Conservation (phyloP, 768 basidiomycete species). For the Tylopilus subfusipes region DNA sequence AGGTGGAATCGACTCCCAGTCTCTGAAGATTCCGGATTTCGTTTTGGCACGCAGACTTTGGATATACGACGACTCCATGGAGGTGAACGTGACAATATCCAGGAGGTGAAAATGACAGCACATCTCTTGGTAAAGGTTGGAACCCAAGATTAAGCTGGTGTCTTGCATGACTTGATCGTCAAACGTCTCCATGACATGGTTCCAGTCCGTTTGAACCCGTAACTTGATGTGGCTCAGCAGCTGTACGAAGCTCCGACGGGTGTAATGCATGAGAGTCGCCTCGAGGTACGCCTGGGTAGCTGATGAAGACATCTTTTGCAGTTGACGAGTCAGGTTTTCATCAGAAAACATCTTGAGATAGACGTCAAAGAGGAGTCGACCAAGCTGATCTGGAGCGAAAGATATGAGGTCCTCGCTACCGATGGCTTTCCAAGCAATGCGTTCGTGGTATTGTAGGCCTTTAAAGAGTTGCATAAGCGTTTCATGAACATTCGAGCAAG, state of each 20-base stretch:
- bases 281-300: background rate
- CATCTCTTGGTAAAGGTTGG: conserved; percentile 45
- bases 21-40: conserved; percentile 25
- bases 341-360: conserved; percentile 32
- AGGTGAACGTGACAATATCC: conserved; percentile 34
- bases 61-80: conserved; percentile 15
- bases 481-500: conserved; percentile 29
- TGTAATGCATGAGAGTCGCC: conserved; percentile 40
- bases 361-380: conserved; percentile 22
- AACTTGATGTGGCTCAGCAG: conserved; percentile 42
- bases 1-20: conserved; percentile 29
- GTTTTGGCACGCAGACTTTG: conserved; percentile 5
- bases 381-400: conserved; percentile 25
- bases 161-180: conserved; percentile 14
- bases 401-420: conserved; percentile 6
- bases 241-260: conserved; percentile 44
- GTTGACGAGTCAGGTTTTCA: conserved; percentile 18
- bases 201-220: conserved; percentile 42
- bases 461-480: conserved; percentile 3
- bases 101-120: conserved; percentile 41
- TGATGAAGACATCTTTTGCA: conserved; percentile 7
- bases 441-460: conserved; percentile 19
- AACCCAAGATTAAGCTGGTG: conserved; percentile 20
- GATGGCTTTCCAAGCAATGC: conserved; percentile 26
- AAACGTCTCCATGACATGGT: conserved; percentile 35